Evolutionary conservation across 768 basidiomycete genomes (phyloP).

Genomic region (Zangia roseola): DNA sequence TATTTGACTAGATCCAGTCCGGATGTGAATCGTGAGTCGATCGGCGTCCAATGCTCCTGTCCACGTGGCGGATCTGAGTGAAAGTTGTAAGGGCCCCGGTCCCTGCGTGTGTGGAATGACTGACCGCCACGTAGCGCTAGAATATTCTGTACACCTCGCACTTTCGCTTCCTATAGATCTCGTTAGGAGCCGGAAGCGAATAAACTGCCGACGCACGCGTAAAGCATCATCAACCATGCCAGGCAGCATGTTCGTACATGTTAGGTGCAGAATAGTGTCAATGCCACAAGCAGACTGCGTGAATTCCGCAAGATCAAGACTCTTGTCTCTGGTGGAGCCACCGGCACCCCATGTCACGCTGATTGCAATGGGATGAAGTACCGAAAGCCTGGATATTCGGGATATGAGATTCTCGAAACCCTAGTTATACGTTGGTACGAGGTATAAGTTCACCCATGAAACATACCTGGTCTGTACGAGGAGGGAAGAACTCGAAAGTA

Average conservation of each 20-base stretch:
- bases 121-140: constrained; percentile 89
- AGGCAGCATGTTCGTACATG: constrained; percentile 94
- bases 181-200: constrained; percentile 1
- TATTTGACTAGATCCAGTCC: constrained; percentile 90
- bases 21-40: constrained; percentile 79
- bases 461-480: constrained; percentile 81
- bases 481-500: constrained; percentile 97
- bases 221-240: constrained; percentile 87
- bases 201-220: constrained; percentile 48
- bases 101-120: constrained; percentile 10
- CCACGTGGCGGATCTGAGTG: constrained; percentile 85
- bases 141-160: constrained; percentile 81
- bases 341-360: constrained; percentile 99
- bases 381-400: constrained; percentile 80
- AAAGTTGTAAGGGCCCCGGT: background rate
- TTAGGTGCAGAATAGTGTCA: constrained; percentile 91
- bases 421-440: constrained; percentile 35
- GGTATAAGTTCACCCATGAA: background rate
- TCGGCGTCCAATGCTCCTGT: constrained; percentile 89
- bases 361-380: constrained; percentile 77
- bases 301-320: constrained; percentile 80
- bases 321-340: constrained; percentile 84
- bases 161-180: constrained; percentile 66
- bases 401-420: constrained; percentile 90
- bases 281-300: constrained; percentile 71